A percentile compares a stretch with the other conserved stretches of the same genome.
phyloP scores from a whole-genome alignment of 805 yeast genomes.

The Starmera dryadoides region DNA sequence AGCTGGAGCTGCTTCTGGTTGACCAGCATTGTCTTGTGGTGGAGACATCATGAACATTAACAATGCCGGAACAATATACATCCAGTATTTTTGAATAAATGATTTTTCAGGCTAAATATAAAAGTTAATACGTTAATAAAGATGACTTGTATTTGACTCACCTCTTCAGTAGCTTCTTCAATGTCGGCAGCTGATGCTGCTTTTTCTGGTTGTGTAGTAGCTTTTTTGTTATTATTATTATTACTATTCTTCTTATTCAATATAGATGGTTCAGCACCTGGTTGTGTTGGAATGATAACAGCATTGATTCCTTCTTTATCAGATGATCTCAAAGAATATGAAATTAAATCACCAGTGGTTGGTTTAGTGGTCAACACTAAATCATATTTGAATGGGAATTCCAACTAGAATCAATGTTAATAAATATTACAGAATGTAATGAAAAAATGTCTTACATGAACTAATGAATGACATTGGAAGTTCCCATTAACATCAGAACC shows the following conservation, averaged over 20 bases:
- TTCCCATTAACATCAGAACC: slow-evolving; percentile 12
- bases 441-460: slow-evolving; percentile 5
- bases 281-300: slow-evolving; percentile 4
- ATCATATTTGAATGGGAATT: slow-evolving; percentile 10
- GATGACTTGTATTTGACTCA: neutral
- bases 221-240: slow-evolving; percentile 2
- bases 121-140: neutral
- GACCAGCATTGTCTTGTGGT: neutral
- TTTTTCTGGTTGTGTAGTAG: neutral
- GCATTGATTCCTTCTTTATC: slow-evolving; percentile 7
- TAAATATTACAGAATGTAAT: neutral
- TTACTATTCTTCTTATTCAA: neutral
- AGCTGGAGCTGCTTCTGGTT: neutral
- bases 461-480: slow-evolving; percentile 11
- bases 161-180: slow-evolving; percentile 1
- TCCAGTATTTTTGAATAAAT: slow-evolving; percentile 57
- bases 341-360: slow-evolving; percentile 11
- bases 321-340: slow-evolving; percentile 8
- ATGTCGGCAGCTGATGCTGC: neutral
- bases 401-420: slow-evolving; percentile 2
- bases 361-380: slow-evolving; percentile 10
- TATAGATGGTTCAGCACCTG: slow-evolving; percentile 9
- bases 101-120: slow-evolving; percentile 24
- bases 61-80: slow-evolving; percentile 47
- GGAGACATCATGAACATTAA: slow-evolving; percentile 24